phyloP scores from a whole-genome alignment of 441 rosid species.

The Erodium chrysanthum region DNA sequence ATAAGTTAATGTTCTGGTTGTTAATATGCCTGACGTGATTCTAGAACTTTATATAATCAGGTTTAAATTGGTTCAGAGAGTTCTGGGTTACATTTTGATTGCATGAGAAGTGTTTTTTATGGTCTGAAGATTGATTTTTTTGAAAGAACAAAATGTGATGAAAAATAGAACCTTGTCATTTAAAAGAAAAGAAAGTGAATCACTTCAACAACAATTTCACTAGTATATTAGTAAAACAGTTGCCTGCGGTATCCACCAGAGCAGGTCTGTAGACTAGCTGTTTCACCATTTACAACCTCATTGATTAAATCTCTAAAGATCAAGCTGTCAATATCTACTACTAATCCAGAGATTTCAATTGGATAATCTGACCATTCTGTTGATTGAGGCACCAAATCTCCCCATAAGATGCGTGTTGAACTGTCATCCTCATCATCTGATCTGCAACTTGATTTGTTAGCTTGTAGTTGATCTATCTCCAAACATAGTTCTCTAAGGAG shows the following conservation, averaged over 20 bases:
- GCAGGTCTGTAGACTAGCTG: slow-evolving; percentile 25
- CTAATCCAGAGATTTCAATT: slow-evolving; percentile 50
- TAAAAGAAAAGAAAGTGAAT: neutral
- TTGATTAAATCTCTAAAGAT: slow-evolving; percentile 75
- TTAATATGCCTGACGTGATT: no score
- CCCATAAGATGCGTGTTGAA: slow-evolving; percentile 35
- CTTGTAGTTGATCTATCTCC: slow-evolving; percentile 57
- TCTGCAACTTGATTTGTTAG: slow-evolving; percentile 33
- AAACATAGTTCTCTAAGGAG: slow-evolving; percentile 52
- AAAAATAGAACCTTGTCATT: neutral
- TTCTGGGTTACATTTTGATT: no score
- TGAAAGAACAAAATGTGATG: neutral
- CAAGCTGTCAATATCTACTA: slow-evolving; percentile 58
- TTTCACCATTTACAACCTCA: slow-evolving; percentile 46
- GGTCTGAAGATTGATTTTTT: no score
- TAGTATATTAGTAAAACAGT: slow-evolving; percentile 38
- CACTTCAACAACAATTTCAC: neutral
- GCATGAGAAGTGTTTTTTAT: no score
- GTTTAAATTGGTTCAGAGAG: no score
- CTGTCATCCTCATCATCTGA: slow-evolving; percentile 41
- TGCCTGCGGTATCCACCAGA: slow-evolving; percentile 43
- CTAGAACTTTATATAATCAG: no score
- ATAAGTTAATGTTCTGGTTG: no score
- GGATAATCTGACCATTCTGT: slow-evolving; percentile 36
- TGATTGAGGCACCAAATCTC: slow-evolving; percentile 43